Base-by-base conservation (phyloP, 108 stramenopile genomes). In the Nannochloropsis oceanica region DNA sequence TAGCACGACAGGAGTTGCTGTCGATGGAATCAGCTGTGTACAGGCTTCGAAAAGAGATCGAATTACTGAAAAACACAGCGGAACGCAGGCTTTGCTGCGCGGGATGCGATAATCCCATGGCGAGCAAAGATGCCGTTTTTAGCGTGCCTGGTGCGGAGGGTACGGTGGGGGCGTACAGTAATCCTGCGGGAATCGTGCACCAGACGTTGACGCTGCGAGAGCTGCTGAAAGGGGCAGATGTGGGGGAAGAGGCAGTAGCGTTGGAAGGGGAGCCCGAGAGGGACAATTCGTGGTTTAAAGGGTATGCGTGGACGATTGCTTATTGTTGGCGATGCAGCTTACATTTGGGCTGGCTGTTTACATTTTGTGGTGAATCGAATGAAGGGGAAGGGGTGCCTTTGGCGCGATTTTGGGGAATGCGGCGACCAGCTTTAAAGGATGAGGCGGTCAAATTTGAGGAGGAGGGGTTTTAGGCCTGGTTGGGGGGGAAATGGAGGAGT, bases 131-230 rank as follows among this genome's bases (percentile, higher is more conserved):
- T 80, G 85, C 85, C 80, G 87, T 87, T 18, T 88, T 88, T 27
- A 85, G 81, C 11, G 84, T 88, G 42, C 87, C 87, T 43, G 87
- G 87, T 0, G 87, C 87, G 26, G 87, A 88, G 80, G 87, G 87
- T 14, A 86, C 87, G 27, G 87, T 88, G 12, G 87, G 87, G 18
- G 87, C 87, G 20, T 88, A 88, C 80, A 86, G 87, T 12, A 87
- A 88, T 43, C 87, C 87, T 10, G 79, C 42, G 44, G 87, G 87
- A 81, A 81, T 80, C 43, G 87, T 88, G 25, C 87, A 88, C 14
- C 87, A 88, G 87, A 87, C 86, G 83, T 42, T 87, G 13, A 86
- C 87, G 24, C 34, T 87, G 25, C 82, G 87, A 25, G 50, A 83
- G 79, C 84, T 85, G 83, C 25, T 86, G 82, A 42, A 82, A 83